Percentiles rank a stretch among this genome's conserved stretches.
Conservation (phyloP, 768 basidiomycete genomes). For the Leccinum obscurum region DNA sequence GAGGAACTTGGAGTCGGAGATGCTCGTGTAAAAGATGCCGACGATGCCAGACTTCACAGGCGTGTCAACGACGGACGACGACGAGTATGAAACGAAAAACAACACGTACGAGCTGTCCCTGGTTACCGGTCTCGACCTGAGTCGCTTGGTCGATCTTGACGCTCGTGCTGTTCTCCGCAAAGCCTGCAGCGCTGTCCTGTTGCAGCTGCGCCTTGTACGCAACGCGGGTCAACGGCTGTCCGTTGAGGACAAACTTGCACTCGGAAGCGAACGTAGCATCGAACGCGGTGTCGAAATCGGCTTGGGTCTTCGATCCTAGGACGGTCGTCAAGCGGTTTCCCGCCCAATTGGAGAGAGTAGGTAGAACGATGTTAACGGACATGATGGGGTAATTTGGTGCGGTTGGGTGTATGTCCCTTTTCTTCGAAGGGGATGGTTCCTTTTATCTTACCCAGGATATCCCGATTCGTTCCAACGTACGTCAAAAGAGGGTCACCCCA, state of each 20-base stretch:
- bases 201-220: slow-evolving; percentile 42
- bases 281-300: slow-evolving; percentile 39
- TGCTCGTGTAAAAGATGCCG: slow-evolving; percentile 40
- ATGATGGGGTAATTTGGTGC: slow-evolving; percentile 11
- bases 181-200: slow-evolving; percentile 25
- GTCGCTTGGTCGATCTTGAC: slow-evolving; percentile 30
- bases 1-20: slow-evolving; percentile 34
- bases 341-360: slow-evolving; percentile 44
- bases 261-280: slow-evolving; percentile 40
- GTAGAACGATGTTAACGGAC: slow-evolving; percentile 36
- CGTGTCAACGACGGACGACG: background rate
- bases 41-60: slow-evolving; percentile 28
- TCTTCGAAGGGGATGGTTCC: background rate
- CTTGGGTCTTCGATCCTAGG: slow-evolving; percentile 38
- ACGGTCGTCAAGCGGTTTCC: slow-evolving; percentile 39
- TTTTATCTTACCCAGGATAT: slow-evolving; percentile 18
- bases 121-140: slow-evolving; percentile 25
- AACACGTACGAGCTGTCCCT: slow-evolving; percentile 29
- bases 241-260: slow-evolving; percentile 43
- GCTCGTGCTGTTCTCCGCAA: slow-evolving; percentile 11
- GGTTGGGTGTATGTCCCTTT: background rate
- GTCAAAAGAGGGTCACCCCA: background rate
- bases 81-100: background rate
- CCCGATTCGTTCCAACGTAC: background rate
- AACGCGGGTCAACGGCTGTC: slow-evolving; percentile 36